Evolutionary conservation across 129 eudicot genomes (phyloP).

Genomic region (Deinandra increscens): DNA sequence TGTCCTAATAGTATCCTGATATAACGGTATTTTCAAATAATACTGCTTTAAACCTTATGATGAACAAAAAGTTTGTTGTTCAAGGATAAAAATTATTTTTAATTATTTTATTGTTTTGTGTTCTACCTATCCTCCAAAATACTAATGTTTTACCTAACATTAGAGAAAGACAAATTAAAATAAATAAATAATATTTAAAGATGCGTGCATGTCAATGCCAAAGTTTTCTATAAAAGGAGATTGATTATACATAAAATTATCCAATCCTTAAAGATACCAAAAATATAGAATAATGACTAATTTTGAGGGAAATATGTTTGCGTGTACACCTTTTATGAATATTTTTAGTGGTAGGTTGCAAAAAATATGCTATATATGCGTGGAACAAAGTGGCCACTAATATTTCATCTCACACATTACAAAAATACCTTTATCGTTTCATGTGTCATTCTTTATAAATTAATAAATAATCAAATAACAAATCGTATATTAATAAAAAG

Average conservation of each 20-base stretch:
- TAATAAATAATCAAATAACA: not conserved
- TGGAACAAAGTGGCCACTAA: conserved; percentile 35
- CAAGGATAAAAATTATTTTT: too few species aligned
- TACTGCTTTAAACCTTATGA: too few species aligned
- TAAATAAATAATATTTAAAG: conserved; percentile 5
- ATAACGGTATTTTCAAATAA: too few species aligned
- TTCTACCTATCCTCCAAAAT: not conserved
- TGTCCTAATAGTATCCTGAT: too few species aligned
- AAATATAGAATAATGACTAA: conserved; percentile 16
- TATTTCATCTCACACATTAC: conserved; percentile 33
- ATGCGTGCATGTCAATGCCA: conserved; percentile 25
- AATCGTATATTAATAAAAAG: not conserved
- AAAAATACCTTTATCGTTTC: conserved; percentile 23
- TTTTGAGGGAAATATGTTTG: too few species aligned
- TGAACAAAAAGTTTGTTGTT: too few species aligned
- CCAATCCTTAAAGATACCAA: conserved; percentile 23
- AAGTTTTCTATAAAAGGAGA: conserved; percentile 9
- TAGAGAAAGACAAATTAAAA: conserved; percentile 14
- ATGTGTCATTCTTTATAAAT: conserved; percentile 5
- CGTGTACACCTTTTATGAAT: too few species aligned
- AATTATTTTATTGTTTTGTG: too few species aligned
- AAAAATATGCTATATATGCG: conserved; percentile 24
- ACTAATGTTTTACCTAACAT: conserved; percentile 15
- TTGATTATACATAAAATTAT: conserved; percentile 2
- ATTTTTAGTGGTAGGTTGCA: conserved; percentile 19